Evolutionary conservation across 73 alveolate genomes (phyloP), one percentile per base, ranked within the genome.

Genomic region (Blepharisma stoltei): DNA sequence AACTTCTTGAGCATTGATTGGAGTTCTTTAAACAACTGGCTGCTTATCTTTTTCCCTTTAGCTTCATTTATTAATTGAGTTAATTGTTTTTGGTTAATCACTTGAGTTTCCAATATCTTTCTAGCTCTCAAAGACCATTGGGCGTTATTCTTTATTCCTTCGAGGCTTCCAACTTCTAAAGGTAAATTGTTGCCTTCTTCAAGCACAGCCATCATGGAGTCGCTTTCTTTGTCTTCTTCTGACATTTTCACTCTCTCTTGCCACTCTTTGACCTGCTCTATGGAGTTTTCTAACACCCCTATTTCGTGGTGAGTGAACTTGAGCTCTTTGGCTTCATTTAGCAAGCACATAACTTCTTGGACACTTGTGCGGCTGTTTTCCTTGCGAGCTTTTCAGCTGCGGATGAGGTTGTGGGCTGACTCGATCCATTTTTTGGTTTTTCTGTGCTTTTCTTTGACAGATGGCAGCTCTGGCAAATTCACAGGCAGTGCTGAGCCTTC

Each of bases 121-220:
- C 23, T 60, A 60, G 73, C 73, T 25, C 73, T n/a, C 11, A 38
- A 8, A 8, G 73, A 14, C 73, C 73, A 60, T 8, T 60, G 14
- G 46, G 23, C 14, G 11, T n/a, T 25, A 25, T 60, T 60, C 23
- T 60, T 60, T 38, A 60, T 60, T 4, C 73, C 73, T 60, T 60
- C 73, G 0, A 60, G 45, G 18, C 46, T 14, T 8, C 23, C 73
- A 20, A 60, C 73, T 60, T 60, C 73, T 18, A 60, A 25, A 14
- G 73, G 73, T 18, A 60, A 25, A 60, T n/a, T 60, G n/a, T 60
- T n/a, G 14, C 73, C 73, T 60, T 60, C 73, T 60, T 60, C 73
- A 1, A 60, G 23, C 46, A 60, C 14, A 1, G 14, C 18, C 18
- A 14, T 25, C 14, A 60, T 60, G 23, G 14, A 60, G n/a, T 60